Conservation (phyloP, 345 rosid species). For the Schrenkiella parvula region DNA sequence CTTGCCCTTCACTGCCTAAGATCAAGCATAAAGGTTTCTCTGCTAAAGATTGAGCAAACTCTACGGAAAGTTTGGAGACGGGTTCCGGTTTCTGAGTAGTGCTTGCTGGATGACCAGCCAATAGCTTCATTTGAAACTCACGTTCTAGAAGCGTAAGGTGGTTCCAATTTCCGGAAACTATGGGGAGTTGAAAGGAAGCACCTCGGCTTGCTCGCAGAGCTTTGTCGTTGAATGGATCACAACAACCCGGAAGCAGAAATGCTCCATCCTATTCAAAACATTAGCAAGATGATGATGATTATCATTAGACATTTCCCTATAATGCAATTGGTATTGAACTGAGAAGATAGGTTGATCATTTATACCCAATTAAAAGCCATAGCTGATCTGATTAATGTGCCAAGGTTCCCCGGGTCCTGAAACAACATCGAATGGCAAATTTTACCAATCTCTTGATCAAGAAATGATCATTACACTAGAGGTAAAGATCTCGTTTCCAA, state of each 20-base stretch:
- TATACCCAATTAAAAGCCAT: constrained; percentile 85
- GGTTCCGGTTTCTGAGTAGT: constrained; percentile 36
- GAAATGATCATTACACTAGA: background rate
- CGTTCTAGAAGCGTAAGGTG: constrained; percentile 52
- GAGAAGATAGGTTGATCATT: constrained; percentile 14
- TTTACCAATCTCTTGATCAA: background rate
- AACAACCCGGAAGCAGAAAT: constrained; percentile 95
- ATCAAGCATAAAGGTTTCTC: constrained; percentile 61
- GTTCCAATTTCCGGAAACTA: constrained; percentile 72
- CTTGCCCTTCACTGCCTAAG: constrained; percentile 85
- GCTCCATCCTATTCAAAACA: constrained; percentile 59
- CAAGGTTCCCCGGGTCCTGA: constrained; percentile 97
- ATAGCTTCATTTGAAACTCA: constrained; percentile 63
- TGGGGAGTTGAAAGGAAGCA: constrained; percentile 78
- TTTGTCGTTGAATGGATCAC: constrained; percentile 89
- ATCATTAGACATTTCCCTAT: background rate
- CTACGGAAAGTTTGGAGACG: constrained; percentile 42
- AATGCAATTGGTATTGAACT: background rate
- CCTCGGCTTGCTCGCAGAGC: constrained; percentile 93
- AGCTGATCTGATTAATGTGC: constrained; percentile 84
- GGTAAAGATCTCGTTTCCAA: background rate
- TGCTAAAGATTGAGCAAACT: constrained; percentile 45
- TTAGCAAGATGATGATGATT: background rate
- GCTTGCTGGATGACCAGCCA: constrained; percentile 74
- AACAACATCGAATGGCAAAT: background rate